Evolutionary conservation across 371 early-diverging fungal genomes (phyloP).

Genomic region (Mucor velutinosus): DNA sequence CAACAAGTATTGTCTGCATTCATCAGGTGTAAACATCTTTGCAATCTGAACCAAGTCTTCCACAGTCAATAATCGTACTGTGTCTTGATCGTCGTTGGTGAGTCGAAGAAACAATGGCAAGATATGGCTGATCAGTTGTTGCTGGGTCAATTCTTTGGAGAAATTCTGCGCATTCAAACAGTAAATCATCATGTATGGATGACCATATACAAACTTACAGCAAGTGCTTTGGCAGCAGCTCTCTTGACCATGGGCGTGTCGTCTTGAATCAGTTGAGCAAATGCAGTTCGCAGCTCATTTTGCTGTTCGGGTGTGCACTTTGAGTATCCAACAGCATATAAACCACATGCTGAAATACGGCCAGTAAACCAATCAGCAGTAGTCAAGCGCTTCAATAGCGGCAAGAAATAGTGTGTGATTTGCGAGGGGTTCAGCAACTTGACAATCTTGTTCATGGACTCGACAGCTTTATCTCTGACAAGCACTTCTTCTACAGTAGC

Average conservation of each 20-base stretch:
- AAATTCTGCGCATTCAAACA: constrained; percentile 2
- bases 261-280: constrained; percentile 87
- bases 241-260: constrained; percentile 99
- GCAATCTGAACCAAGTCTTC: constrained; percentile 91
- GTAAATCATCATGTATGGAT: neutral
- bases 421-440: constrained; percentile 71
- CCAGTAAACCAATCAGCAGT: constrained; percentile 98
- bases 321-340: constrained; percentile 84
- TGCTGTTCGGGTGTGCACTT: constrained; percentile 74
- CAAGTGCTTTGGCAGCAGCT: constrained; percentile 89
- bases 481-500: constrained; percentile 97
- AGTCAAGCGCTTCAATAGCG: constrained; percentile 89
- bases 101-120: constrained; percentile 78
- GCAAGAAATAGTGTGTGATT: constrained; percentile 86
- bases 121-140: constrained; percentile 69
- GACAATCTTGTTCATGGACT: constrained; percentile 86
- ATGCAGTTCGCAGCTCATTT: constrained; percentile 79
- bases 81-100: constrained; percentile 92
- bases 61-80: constrained; percentile 93
- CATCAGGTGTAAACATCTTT: constrained; percentile 75
- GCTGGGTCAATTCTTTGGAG: constrained; percentile 59
- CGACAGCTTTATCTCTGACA: constrained; percentile 96
- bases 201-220: constrained; percentile 51
- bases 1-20: constrained; percentile 75
- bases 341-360: constrained; percentile 90